These are phyloP conservation scores for Fusarium caatingaense DNA, from an alignment of 2,329 filamentous ascomycete genomes.

Conservation along the genomic window DNA sequence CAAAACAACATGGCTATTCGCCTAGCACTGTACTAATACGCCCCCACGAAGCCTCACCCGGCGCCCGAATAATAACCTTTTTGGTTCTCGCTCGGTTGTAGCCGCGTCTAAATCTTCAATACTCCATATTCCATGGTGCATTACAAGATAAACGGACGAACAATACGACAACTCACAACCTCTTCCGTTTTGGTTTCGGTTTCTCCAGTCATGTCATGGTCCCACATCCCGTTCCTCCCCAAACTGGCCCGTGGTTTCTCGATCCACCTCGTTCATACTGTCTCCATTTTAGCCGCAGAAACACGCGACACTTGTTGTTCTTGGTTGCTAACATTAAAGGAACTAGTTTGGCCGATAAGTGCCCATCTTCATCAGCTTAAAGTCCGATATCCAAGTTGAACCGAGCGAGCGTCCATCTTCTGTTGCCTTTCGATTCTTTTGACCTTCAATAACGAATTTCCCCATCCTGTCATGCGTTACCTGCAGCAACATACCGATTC, in stretches of 20 bases:
- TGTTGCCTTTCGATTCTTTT: conserved; percentile 4
- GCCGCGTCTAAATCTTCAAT: not conserved
- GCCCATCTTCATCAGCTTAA: conserved; percentile 29
- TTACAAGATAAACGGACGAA: conserved; percentile 16
- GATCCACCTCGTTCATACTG: conserved; percentile 38
- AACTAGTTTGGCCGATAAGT: conserved; percentile 30
- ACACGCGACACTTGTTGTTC: conserved; percentile 43
- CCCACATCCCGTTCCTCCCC: conserved; percentile 45
- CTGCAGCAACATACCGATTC: conserved; percentile 32
- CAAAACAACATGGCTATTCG: conserved; percentile 4
- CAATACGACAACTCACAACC: conserved; percentile 29
- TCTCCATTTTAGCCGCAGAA: conserved; percentile 46
- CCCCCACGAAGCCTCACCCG: conserved; percentile 14
- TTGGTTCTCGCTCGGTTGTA: conserved; percentile 18
- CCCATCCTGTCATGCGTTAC: conserved; percentile 40
- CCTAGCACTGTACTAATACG: not conserved
- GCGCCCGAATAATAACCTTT: conserved; percentile 19
- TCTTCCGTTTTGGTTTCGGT: conserved; percentile 7
- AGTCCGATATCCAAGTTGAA: not conserved
- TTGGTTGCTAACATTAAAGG: conserved; percentile 42
- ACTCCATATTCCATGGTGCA: not conserved
- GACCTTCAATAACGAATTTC: conserved; percentile 11
- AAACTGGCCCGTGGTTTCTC: conserved; percentile 40
- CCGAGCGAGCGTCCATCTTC: conserved; percentile 15
- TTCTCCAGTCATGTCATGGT: conserved; percentile 14